Evolutionary conservation across 495 filamentous ascomycete species (phyloP).

Genomic region (Xylaria nigripes): DNA sequence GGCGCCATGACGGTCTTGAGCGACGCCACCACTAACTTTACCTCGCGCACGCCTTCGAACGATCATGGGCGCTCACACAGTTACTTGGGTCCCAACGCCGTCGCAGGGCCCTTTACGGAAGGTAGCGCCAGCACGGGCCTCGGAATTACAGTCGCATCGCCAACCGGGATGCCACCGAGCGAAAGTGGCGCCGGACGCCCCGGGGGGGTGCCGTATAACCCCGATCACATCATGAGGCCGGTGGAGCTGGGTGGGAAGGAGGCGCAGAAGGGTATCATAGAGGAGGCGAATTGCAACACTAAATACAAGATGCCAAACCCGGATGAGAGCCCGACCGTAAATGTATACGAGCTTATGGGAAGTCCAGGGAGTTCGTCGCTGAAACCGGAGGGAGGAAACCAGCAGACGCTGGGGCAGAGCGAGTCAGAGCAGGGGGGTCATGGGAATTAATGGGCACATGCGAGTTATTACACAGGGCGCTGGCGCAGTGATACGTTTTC

Average conservation of each 20-base stretch:
- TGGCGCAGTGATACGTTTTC: conserved; percentile 1
- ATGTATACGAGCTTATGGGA: conserved; percentile 6
- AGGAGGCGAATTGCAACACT: background rate
- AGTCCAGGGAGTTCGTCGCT: background rate
- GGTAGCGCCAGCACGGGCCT: background rate
- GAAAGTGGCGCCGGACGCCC: background rate
- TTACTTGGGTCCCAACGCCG: conserved; percentile 29
- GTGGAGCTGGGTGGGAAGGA: conserved; percentile 3
- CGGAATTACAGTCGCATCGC: conserved; percentile 8
- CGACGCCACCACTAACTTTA: conserved; percentile 13
- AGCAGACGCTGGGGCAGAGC: background rate
- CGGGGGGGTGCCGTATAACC: background rate
- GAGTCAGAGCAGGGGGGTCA: background rate
- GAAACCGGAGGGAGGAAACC: background rate
- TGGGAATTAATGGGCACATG: background rate
- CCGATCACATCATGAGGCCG: conserved; percentile 6
- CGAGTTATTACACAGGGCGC: background rate
- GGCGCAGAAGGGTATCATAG: background rate
- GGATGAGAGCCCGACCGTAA: background rate
- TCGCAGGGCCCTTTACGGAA: conserved; percentile 30
- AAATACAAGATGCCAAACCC: background rate
- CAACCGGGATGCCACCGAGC: conserved; percentile 7
- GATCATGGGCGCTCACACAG: conserved; percentile 20
- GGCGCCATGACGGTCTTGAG: background rate
- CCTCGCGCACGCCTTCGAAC: conserved; percentile 10